Base-by-base conservation (phyloP, 176 grass and related monocot genomes). In the Cenchrus fungigraminus region DNA sequence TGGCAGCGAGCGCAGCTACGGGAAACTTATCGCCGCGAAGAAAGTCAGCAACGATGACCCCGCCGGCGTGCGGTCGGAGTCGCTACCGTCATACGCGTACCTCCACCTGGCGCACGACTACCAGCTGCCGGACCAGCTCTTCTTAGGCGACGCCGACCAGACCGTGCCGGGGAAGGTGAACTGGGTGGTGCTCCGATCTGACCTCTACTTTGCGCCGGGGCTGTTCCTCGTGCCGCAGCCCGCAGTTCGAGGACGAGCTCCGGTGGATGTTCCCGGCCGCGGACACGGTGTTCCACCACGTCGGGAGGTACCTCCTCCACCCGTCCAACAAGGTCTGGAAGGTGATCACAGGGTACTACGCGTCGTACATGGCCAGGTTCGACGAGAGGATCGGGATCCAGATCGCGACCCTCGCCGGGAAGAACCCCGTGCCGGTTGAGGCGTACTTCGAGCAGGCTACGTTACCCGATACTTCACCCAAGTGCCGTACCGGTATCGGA, bases 271-370 rank as follows among this genome's bases (percentile, higher is more conserved):
- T 95, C 82, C 94, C 94, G 29, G 88, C 62, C 15, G 68, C 69
- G 82, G 91, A 86, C 77, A 90, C 87, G 4, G 91, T 90, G 28
- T 97, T 97, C 77, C 94, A 93, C 69, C 94, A 91, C 65, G 25
- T 97, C 42, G 89, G 84, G 40, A 84, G 91, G 65, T 97, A 97
- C 74, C 89, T 97, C 14, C 88, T 93, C 84, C 94, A 97, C 84
- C 94, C 91, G 20, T 88, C 91, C 4, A 91, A 97, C 75, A 47
- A 80, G 20, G 78, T 93, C 31, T 97, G 94, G 94, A 76, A 67
- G n/a, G 66, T 92, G 71, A 89, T 97, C 57, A 57, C 61, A 0
- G 74, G 91, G 17, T 92, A 94, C 76, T 83, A 92, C 70, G 62
- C 67, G 53, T 89, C 89, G 40, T 86, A 94, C 76, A 78, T 97